Evolutionary conservation across 2,329 filamentous ascomycete species (phyloP).

Genomic region (Penicillium sp.): DNA sequence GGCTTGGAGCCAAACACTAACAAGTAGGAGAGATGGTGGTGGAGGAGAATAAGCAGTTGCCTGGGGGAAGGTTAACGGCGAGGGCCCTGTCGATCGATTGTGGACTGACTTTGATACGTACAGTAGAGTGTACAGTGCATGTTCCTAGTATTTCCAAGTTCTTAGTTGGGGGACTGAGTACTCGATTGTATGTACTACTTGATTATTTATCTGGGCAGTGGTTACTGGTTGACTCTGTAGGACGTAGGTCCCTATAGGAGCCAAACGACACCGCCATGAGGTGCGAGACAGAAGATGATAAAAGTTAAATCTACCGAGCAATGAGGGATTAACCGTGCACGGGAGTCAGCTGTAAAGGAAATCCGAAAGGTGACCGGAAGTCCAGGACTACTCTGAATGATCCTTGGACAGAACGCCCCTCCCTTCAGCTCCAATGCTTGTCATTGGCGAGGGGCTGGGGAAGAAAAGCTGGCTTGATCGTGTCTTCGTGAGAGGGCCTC

Average conservation of each 20-base stretch:
- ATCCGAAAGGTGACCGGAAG: not conserved
- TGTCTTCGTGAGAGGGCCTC: not conserved
- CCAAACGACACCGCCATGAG: not conserved
- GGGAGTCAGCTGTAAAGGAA: not conserved
- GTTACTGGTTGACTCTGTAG: too few relatives aligned
- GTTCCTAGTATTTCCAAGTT: not conserved
- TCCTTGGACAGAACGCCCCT: not conserved
- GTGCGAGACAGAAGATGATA: not conserved
- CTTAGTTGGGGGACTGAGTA: not conserved
- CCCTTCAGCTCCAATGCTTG: not conserved
- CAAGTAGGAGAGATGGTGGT: not conserved
- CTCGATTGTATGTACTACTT: not conserved
- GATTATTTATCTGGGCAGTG: too few relatives aligned
- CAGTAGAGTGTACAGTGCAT: not conserved
- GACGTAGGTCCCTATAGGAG: not conserved
- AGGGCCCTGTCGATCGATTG: slow-evolving; percentile 20
- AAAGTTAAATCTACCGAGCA: not conserved
- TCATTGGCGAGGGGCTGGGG: not conserved
- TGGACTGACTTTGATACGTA: not conserved
- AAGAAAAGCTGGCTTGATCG: not conserved
- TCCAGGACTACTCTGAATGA: not conserved
- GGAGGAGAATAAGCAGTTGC: not conserved
- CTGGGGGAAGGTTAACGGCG: not conserved
- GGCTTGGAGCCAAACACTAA: too few relatives aligned
- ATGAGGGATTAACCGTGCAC: not conserved